Conservation (phyloP, 176 grass and related monocot species). For the Carex parvula region DNA sequence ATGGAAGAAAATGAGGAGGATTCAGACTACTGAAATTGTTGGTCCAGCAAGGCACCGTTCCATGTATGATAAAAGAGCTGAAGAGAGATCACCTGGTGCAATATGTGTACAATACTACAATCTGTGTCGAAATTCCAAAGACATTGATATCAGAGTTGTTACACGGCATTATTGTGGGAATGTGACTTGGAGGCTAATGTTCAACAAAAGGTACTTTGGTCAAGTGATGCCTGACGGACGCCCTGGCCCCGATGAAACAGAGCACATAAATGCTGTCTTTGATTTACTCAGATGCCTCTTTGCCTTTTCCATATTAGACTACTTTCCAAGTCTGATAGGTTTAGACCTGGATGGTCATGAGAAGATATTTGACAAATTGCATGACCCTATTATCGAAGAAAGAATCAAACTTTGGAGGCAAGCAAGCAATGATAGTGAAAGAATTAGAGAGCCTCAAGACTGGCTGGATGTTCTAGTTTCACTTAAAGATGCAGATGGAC, state of each 20-base stretch:
- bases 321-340: too few relatives aligned
- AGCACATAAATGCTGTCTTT: conserved; percentile 35
- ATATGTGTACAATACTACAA: conserved; percentile 9
- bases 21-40: conserved; percentile 35
- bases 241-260: conserved; percentile 28
- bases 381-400: conserved; percentile 32
- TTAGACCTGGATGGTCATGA: too few relatives aligned
- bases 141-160: conserved; percentile 29
- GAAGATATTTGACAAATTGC: not conserved
- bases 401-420: conserved; percentile 14
- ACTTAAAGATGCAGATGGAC: conserved; percentile 8
- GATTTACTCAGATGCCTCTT: conserved; percentile 15
- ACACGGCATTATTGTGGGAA: conserved; percentile 34
- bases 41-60: conserved; percentile 20
- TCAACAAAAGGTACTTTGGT: conserved; percentile 33
- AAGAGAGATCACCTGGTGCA: conserved; percentile 41
- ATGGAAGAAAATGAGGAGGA: conserved; percentile 62
- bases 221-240: not conserved
- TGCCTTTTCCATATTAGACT: not conserved
- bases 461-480: conserved; percentile 19
- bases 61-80: not conserved
- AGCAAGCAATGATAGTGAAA: not conserved
- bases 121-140: not conserved
- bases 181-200: conserved; percentile 32
- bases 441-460: conserved; percentile 1